Conservation (phyloP, 2,329 filamentous ascomycete genomes). For the Chaetomium sp. region DNA sequence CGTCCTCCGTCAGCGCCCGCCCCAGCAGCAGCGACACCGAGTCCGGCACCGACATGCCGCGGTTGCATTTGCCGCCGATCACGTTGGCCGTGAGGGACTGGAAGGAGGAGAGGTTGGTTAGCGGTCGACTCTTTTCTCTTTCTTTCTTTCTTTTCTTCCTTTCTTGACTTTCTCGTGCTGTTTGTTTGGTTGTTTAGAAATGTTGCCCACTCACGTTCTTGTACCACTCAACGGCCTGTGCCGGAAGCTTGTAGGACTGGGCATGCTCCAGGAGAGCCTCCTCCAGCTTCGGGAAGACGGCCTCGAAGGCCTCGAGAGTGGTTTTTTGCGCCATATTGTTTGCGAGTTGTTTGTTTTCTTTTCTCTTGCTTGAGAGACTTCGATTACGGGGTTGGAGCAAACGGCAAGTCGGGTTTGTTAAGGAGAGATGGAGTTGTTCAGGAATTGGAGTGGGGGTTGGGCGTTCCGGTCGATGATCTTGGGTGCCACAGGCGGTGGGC, state of each 20-base stretch:
- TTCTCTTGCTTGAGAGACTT: not conserved
- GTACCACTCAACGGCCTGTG: slow-evolving; percentile 83
- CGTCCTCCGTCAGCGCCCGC: slow-evolving; percentile 70
- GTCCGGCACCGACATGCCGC: slow-evolving; percentile 96
- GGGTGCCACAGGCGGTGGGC: slow-evolving; percentile 7
- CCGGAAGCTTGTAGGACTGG: slow-evolving; percentile 78
- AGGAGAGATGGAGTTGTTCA: too few relatives aligned
- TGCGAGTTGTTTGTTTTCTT: slow-evolving; percentile 13
- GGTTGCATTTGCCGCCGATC: slow-evolving; percentile 95
- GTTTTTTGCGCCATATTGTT: slow-evolving; percentile 67
- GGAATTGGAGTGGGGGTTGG: not conserved
- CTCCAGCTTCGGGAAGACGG: slow-evolving; percentile 83
- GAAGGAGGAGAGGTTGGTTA: slow-evolving; percentile 13
- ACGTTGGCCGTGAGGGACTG: slow-evolving; percentile 85
- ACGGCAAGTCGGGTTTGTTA: not conserved
- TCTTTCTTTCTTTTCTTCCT: not conserved
- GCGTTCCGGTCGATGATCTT: slow-evolving; percentile 3
- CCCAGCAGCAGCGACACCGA: slow-evolving; percentile 78
- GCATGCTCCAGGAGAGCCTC: slow-evolving; percentile 79
- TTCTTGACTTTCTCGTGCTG: not conserved
- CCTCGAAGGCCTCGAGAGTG: slow-evolving; percentile 84
- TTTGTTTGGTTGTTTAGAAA: not conserved
- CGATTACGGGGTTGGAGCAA: not conserved
- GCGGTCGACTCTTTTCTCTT: not conserved
- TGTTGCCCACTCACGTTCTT: slow-evolving; percentile 61